A percentile compares a stretch with the other conserved stretches of the same genome.
These are phyloP conservation scores for Dictyophora rubrovolvata DNA, from an alignment of 768 basidiomycete genomes.

Conservation along the genomic window DNA sequence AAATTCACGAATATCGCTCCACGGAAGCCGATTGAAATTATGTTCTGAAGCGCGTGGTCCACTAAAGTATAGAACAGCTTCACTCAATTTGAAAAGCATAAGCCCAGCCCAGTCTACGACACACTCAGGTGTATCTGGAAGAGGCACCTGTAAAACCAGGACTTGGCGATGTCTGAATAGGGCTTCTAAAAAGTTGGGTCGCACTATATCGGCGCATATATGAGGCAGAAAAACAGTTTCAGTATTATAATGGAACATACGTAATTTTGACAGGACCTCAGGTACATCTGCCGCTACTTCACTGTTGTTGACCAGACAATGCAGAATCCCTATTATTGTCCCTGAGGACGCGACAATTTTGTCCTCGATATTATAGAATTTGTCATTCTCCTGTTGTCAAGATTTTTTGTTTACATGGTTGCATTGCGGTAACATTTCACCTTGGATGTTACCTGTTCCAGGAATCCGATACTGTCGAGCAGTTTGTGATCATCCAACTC, in stretches of 20 bases:
- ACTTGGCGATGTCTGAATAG: conserved; percentile 45
- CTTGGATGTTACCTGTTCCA: too few relatives aligned
- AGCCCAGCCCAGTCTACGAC: conserved; percentile 54
- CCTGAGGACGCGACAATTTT: background rate
- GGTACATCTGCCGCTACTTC: conserved; percentile 4
- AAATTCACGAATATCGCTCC: conserved; percentile 17
- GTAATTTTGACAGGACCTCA: conserved; percentile 8
- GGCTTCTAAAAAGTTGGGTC: conserved; percentile 18
- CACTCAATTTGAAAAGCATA: conserved; percentile 43
- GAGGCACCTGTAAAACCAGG: conserved; percentile 32
- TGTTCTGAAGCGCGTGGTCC: conserved; percentile 13
- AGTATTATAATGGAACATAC: conserved; percentile 12
- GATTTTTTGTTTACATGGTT: too few relatives aligned
- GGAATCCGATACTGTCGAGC: too few relatives aligned
- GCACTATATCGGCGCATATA: background rate
- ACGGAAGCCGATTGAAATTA: background rate
- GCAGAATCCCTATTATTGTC: background rate
- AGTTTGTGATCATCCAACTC: too few relatives aligned
- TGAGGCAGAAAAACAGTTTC: conserved; percentile 7
- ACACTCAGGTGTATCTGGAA: conserved; percentile 15
- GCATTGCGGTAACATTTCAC: too few relatives aligned
- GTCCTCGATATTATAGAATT: background rate
- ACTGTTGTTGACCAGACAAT: background rate
- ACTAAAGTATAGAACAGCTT: conserved; percentile 24
- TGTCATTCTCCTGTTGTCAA: background rate